Evolutionary conservation across 306 rosid species (phyloP).

Genomic region (Inga laurina): DNA sequence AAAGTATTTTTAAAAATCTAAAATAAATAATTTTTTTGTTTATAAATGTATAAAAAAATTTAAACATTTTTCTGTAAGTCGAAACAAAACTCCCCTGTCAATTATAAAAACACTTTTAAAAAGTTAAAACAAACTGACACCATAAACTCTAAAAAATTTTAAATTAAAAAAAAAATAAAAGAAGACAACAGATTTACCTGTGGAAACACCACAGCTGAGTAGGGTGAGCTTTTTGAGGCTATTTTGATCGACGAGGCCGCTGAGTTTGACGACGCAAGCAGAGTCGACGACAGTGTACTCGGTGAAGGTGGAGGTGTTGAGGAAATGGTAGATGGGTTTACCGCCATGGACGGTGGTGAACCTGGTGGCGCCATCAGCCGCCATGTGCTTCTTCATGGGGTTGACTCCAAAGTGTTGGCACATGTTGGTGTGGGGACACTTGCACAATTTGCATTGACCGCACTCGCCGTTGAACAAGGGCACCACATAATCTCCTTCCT

Average conservation of each 20-base stretch:
- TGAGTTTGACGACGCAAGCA: slow-evolving; percentile 55
- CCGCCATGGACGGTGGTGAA: slow-evolving; percentile 48
- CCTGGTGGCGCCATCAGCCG: slow-evolving; percentile 53
- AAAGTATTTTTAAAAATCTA: too few species aligned
- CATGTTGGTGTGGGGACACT: slow-evolving; percentile 45
- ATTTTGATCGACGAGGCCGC: background rate
- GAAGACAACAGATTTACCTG: slow-evolving; percentile 39
- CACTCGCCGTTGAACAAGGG: slow-evolving; percentile 84
- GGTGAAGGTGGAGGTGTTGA: slow-evolving; percentile 82
- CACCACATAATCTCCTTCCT: slow-evolving; percentile 66
- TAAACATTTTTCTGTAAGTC: too few species aligned
- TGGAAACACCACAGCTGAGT: slow-evolving; percentile 83
- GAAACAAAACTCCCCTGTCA: too few species aligned
- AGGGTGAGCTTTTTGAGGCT: slow-evolving; percentile 60
- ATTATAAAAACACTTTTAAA: too few species aligned
- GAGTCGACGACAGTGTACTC: slow-evolving; percentile 80
- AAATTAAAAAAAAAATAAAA: too few species aligned
- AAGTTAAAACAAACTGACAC: too few species aligned
- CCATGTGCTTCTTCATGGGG: slow-evolving; percentile 59
- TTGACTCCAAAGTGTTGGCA: slow-evolving; percentile 69
- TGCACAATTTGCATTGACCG: slow-evolving; percentile 60
- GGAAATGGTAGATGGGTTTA: slow-evolving; percentile 64
- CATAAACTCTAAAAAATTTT: too few species aligned
- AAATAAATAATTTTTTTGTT: too few species aligned
- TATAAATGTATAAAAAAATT: too few species aligned